phyloP scores from a whole-genome alignment of 495 filamentous ascomycete species.

The Daldinia decipiens region DNA sequence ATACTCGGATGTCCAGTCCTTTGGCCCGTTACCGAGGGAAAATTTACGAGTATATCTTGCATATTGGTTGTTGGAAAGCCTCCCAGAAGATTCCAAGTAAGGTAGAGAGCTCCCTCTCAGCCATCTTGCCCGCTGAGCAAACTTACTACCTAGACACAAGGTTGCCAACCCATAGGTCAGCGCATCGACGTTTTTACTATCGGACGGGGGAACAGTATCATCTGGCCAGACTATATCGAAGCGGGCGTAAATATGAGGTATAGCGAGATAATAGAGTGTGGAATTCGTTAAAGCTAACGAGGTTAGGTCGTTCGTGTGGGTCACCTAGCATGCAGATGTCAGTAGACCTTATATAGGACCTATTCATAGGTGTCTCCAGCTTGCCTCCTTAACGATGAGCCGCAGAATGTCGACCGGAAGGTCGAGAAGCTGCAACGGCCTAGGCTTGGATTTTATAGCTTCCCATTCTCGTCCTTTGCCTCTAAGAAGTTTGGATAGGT shows the following conservation, averaged over 20 bases:
- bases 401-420: constrained; percentile 88
- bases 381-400: constrained; percentile 88
- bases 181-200: constrained; percentile 84
- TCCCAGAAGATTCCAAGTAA: constrained; percentile 35
- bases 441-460: constrained; percentile 50
- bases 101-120: constrained; percentile 38
- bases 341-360: constrained; percentile 19
- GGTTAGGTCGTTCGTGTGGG: constrained; percentile 87
- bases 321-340: constrained; percentile 66
- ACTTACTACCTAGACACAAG: constrained; percentile 79
- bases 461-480: constrained; percentile 57
- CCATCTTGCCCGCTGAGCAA: constrained; percentile 65
- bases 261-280: constrained; percentile 80
- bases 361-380: constrained; percentile 30
- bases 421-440: constrained; percentile 72
- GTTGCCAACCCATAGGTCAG: constrained; percentile 91
- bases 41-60: constrained; percentile 89
- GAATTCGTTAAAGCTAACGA: constrained; percentile 86
- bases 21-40: constrained; percentile 87
- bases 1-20: constrained; percentile 87
- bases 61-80: constrained; percentile 71
- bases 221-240: constrained; percentile 98
- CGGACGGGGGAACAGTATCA: constrained; percentile 67
- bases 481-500: constrained; percentile 48
- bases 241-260: constrained; percentile 88